These are phyloP conservation scores for Ceratobasidium sp. DNA, from an alignment of 1,284 basidiomycete genomes.

Conservation along the genomic window DNA sequence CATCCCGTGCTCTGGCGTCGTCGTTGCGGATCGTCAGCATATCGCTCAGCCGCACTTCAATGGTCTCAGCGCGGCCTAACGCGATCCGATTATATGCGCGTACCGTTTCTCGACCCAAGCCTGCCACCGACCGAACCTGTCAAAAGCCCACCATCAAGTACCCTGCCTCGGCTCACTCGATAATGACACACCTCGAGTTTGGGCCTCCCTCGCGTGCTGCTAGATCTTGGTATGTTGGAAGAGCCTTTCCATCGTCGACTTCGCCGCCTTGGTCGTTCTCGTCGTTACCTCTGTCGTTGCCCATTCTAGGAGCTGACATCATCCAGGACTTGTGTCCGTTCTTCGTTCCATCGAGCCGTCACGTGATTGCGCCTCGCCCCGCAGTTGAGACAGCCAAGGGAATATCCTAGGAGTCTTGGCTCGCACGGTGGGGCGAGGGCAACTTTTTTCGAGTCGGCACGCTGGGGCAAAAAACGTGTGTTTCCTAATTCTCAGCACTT, in stretches of 20 bases:
- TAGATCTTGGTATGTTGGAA: slow-evolving; percentile 79
- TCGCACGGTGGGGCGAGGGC: too few species aligned
- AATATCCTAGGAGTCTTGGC: too few species aligned
- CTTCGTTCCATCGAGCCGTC: background rate
- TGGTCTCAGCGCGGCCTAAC: background rate
- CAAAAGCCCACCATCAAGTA: slow-evolving; percentile 58
- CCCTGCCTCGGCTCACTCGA: background rate
- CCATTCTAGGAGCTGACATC: slow-evolving; percentile 32
- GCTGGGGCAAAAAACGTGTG: too few species aligned
- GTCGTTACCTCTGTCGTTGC: slow-evolving; percentile 9
- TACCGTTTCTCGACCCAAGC: slow-evolving; percentile 86
- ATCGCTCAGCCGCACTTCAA: slow-evolving; percentile 77
- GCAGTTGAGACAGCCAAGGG: too few species aligned
- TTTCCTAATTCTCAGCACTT: too few species aligned
- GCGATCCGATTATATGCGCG: slow-evolving; percentile 34
- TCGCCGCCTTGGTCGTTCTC: background rate
- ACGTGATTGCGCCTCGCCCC: background rate
- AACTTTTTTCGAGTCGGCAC: too few species aligned
- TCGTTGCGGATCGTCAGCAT: slow-evolving; percentile 63
- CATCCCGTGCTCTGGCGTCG: slow-evolving; percentile 68
- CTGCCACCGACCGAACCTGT: slow-evolving; percentile 79
- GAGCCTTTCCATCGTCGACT: slow-evolving; percentile 60
- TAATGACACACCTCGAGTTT: slow-evolving; percentile 41
- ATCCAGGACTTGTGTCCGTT: background rate
- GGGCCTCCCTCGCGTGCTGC: slow-evolving; percentile 52